Percentiles rank a stretch among this genome's conserved stretches.
These are phyloP conservation scores for Medicago truncatula DNA, from an alignment of 306 rosid genomes.

Conservation along the genomic window DNA sequence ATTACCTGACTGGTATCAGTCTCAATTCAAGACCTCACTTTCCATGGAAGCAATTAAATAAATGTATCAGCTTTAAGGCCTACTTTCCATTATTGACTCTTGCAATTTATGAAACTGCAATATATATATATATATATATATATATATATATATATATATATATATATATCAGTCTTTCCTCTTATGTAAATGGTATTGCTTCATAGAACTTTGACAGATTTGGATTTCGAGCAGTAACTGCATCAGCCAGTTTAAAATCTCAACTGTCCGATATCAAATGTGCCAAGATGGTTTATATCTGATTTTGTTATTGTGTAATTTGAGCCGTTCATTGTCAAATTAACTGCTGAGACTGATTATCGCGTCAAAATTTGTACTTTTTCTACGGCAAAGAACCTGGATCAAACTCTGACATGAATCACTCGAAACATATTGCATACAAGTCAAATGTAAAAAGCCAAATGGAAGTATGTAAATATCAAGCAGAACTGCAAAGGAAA, in stretches of 20 bases:
- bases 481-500: not conserved
- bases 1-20: no score
- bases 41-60: no score
- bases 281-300: no score
- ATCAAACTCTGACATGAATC: conserved; percentile 6
- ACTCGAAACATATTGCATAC: not conserved
- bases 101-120: not conserved
- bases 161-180: conserved; percentile 6
- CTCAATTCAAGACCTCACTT: no score
- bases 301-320: not conserved
- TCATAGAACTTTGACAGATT: not conserved
- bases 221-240: not conserved
- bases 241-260: not conserved
- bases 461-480: not conserved
- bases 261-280: not conserved
- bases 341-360: not conserved
- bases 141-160: no score
- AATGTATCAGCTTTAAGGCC: no score
- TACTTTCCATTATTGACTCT: not conserved
- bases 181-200: not conserved
- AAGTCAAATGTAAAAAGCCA: not conserved
- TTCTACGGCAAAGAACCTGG: not conserved
- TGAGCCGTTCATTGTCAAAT: not conserved
- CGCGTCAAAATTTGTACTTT: not conserved
- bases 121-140: no score